Conservation (phyloP, 345 rosid species). For the Theobroma cacao region DNA sequence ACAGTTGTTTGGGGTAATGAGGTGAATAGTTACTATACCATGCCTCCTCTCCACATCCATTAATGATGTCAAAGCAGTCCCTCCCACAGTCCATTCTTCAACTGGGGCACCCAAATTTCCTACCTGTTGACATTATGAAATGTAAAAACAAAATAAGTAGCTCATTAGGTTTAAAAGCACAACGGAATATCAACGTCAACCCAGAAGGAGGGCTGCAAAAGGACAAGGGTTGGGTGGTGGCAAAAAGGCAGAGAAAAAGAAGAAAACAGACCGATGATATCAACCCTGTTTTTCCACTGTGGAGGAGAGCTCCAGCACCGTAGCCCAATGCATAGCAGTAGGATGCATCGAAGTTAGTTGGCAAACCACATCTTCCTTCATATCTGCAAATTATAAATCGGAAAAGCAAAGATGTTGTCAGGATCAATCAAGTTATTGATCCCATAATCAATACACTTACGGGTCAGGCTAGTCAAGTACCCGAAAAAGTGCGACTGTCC, state of each 20-base stretch:
- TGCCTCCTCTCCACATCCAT: slow-evolving; percentile 99
- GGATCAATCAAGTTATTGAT: neutral
- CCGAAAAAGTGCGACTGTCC: slow-evolving; percentile 97
- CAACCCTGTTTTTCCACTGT: slow-evolving; percentile 77
- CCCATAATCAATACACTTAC: neutral
- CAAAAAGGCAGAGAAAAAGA: neutral
- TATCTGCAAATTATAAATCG: slow-evolving; percentile 47
- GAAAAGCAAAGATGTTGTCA: neutral
- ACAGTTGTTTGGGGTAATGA: neutral
- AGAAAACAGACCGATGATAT: slow-evolving; percentile 70
- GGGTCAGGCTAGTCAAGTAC: slow-evolving; percentile 29
- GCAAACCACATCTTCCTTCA: slow-evolving; percentile 97
- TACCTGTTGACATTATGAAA: slow-evolving; percentile 47
- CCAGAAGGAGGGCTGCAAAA: neutral
- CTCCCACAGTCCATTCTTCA: slow-evolving; percentile 86
- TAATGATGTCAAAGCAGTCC: slow-evolving; percentile 85
- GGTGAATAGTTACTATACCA: slow-evolving; percentile 40
- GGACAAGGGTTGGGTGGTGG: neutral
- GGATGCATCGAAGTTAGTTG: slow-evolving; percentile 87
- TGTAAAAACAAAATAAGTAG: neutral
- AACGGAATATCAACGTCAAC: slow-evolving; percentile 4
- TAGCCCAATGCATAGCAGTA: slow-evolving; percentile 95
- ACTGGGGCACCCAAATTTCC: slow-evolving; percentile 90
- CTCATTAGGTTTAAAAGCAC: neutral
- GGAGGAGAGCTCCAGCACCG: slow-evolving; percentile 89